These are phyloP conservation scores for Hypoxylon sp. DNA, from an alignment of 2,329 filamentous ascomycete genomes.

Conservation along the genomic window DNA sequence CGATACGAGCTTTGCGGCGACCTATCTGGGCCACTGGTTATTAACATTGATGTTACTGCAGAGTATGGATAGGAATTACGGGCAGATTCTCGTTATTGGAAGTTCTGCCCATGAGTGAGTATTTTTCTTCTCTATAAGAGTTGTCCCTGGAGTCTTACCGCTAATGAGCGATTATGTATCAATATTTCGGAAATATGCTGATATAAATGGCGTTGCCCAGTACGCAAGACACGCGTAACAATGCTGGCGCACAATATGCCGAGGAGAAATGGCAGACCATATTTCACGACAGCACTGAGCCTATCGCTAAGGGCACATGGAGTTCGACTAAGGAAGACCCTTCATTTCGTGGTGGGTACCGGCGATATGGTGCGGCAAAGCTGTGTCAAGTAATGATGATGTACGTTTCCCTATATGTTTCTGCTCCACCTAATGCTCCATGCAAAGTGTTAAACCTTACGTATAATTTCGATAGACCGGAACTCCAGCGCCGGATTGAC, in stretches of 20 bases:
- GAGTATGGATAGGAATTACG: conserved; percentile 42
- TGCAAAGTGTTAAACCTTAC: background rate
- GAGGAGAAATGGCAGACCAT: conserved; percentile 43
- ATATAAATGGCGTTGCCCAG: background rate
- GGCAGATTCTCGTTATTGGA: conserved; percentile 45
- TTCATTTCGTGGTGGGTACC: conserved; percentile 44
- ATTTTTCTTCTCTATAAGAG: too few species aligned
- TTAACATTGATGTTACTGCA: conserved; percentile 45
- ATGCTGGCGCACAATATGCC: conserved; percentile 4
- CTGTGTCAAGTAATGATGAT: conserved; percentile 52
- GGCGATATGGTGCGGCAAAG: conserved; percentile 52
- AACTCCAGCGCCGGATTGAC: conserved; percentile 48
- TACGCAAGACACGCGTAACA: background rate
- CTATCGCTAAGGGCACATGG: conserved; percentile 49
- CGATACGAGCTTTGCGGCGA: conserved; percentile 44
- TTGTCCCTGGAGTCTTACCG: too few species aligned
- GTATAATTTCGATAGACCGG: conserved; percentile 13
- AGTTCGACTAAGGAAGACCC: conserved; percentile 46
- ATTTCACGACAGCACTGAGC: conserved; percentile 38
- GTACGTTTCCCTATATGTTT: conserved; percentile 22
- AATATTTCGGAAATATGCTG: background rate
- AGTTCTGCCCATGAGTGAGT: conserved; percentile 54
- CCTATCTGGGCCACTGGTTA: conserved; percentile 50
- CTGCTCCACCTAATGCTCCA: background rate
- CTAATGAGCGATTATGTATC: background rate